phyloP scores from a whole-genome alignment of 2,329 filamentous ascomycete species.

The Arthroderma uncinatum region DNA sequence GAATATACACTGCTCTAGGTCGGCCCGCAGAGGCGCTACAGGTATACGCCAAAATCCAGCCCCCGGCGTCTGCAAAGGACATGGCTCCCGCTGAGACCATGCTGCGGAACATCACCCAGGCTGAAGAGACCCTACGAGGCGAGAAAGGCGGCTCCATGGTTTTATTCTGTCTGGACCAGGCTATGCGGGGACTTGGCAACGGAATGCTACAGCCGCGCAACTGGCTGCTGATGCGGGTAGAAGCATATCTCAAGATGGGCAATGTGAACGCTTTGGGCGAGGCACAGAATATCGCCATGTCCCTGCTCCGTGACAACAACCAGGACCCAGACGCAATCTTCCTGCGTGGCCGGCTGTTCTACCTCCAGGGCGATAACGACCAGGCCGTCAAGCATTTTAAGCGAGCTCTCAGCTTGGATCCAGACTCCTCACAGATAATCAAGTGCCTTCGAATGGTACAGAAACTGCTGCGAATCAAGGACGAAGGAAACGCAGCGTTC shows the following conservation, averaged over 20 bases:
- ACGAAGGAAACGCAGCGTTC: conserved; percentile 83
- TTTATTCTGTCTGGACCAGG: conserved; percentile 80
- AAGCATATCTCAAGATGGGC: conserved; percentile 87
- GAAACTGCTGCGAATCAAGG: conserved; percentile 85
- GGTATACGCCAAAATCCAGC: conserved; percentile 69
- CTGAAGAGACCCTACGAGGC: conserved; percentile 61
- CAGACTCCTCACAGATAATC: conserved; percentile 78
- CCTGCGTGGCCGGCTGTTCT: conserved; percentile 74
- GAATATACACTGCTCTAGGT: conserved; percentile 80
- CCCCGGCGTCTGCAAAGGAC: conserved; percentile 73
- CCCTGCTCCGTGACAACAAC: conserved; percentile 69
- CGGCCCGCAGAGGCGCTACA: conserved; percentile 76
- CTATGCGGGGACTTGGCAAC: conserved; percentile 64
- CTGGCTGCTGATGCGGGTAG: conserved; percentile 86
- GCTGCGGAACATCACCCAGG: conserved; percentile 68
- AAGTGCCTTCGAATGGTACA: conserved; percentile 83
- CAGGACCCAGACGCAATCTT: conserved; percentile 91
- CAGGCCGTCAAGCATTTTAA: conserved; percentile 89
- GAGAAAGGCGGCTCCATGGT: conserved; percentile 83
- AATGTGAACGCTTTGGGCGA: conserved; percentile 80
- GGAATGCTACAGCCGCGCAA: conserved; percentile 74
- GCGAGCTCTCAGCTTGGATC: conserved; percentile 79
- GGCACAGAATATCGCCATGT: conserved; percentile 86
- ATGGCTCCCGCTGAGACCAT: conserved; percentile 72
- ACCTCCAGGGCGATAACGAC: conserved; percentile 85